Percentiles rank a stretch among this genome's conserved stretches.
Conservation (phyloP, 2,329 filamentous ascomycete genomes). For the Calonectria henricotiae region DNA sequence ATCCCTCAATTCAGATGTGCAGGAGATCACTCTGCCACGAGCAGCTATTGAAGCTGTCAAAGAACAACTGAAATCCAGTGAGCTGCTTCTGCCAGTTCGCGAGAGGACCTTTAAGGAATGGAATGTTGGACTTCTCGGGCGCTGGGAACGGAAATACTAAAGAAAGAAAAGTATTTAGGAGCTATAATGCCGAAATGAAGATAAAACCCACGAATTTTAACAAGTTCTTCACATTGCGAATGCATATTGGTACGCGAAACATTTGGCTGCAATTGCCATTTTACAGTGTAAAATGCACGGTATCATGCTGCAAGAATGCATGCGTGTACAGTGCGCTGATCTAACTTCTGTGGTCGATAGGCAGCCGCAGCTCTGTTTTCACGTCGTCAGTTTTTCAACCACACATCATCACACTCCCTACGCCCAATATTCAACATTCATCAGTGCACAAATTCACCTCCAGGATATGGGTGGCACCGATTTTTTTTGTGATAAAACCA, state of each 20-base stretch:
- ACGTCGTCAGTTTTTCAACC: slow-evolving; percentile 19
- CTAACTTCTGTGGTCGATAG: slow-evolving; percentile 10
- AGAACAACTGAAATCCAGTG: slow-evolving; percentile 65
- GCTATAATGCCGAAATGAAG: background rate
- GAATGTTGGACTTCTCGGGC: slow-evolving; percentile 76
- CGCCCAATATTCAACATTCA: background rate
- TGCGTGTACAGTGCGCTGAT: slow-evolving; percentile 10
- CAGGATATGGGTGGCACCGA: too few species aligned
- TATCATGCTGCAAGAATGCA: background rate
- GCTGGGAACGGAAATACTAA: slow-evolving; percentile 51
- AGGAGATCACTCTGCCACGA: slow-evolving; percentile 72
- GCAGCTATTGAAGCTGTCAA: slow-evolving; percentile 66
- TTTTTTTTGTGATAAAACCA: background rate
- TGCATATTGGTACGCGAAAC: background rate
- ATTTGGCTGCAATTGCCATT: too few species aligned
- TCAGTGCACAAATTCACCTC: background rate
- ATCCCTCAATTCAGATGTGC: slow-evolving; percentile 70
- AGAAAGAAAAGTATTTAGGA: background rate
- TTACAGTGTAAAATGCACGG: background rate
- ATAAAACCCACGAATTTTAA: background rate
- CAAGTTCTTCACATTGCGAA: background rate
- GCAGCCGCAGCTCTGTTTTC: slow-evolving; percentile 19
- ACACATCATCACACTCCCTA: background rate
- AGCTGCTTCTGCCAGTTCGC: slow-evolving; percentile 67
- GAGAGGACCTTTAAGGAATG: slow-evolving; percentile 77